Base-by-base conservation (phyloP, 495 filamentous ascomycete species). In the Elaphomyces granulatus region DNA sequence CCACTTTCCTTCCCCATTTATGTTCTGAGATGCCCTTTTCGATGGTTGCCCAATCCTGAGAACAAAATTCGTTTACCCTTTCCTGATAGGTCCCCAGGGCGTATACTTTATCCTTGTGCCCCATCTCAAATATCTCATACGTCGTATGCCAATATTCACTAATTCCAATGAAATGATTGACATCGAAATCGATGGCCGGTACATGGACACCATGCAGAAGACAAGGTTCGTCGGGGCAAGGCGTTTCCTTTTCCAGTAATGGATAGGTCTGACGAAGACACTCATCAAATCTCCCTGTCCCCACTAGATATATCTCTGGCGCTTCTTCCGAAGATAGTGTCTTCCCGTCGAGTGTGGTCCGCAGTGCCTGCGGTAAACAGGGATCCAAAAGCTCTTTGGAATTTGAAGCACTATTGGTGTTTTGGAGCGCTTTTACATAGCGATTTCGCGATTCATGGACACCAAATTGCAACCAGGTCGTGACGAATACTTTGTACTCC, bases 91-190 rank as follows among this genome's bases (percentile, higher is more conserved):
- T 86, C 23, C 80, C 72, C 47, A 93, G 90, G 46, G 96, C 90
- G 58, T 96, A 96, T 0, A 81, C 75, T 47, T 81, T 83, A 46
- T 92, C 81, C 38, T 80, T 80, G 49, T 82, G 71, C 19, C 75
- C 76, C 54, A 76, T 77, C 44, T 85, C 81, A 49, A 96, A 95
- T 1, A 95, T 77, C 36, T 92, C 85, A 51, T 95, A 88, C 0
- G 90, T 99, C 0, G 88, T 94, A 60, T 99, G 90, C 90, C 90
- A 99, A 54, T 93, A 99, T 53, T 99, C 90, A 14, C 87, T 94
- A 39, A 99, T 88, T 6, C 90, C 90, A 18, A 99, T 79, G 51
- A 99, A 99, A 53, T 96, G 90, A 45, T 99, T 99, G 30, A 99
- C 78, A 38, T 90, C 80, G 52, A 96, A 99, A 56, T 99, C 90